Evolutionary conservation across 2,329 filamentous ascomycete species (phyloP).

Genomic region (Aspergillus phoenicis): DNA sequence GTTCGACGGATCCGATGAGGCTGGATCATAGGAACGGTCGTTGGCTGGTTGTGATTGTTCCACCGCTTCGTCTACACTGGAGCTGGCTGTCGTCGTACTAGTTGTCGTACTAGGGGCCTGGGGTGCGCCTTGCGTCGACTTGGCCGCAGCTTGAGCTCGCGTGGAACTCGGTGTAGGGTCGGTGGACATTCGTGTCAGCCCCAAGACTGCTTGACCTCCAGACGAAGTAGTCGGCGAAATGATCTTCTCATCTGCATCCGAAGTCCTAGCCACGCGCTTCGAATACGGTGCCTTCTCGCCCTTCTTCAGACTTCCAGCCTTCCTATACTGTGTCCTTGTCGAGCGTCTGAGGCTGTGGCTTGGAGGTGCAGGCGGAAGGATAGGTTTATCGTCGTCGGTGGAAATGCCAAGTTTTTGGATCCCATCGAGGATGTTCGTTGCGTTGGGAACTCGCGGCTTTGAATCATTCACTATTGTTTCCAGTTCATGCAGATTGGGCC

Average conservation of each 20-base stretch:
- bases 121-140: constrained; percentile 26
- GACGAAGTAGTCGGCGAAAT: constrained; percentile 42
- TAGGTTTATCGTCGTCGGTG: constrained; percentile 74
- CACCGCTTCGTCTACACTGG: constrained; percentile 33
- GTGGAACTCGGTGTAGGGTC: constrained; percentile 37
- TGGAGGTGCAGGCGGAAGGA: constrained; percentile 72
- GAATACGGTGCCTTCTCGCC: constrained; percentile 75
- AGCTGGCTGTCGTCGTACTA: constrained; percentile 25
- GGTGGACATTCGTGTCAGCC: constrained; percentile 39
- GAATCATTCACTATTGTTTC: constrained; percentile 84
- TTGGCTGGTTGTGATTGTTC: constrained; percentile 30
- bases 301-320: constrained; percentile 75
- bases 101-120: constrained; percentile 24
- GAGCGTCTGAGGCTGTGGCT: constrained; percentile 83
- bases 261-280: constrained; percentile 67
- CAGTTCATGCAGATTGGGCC: constrained; percentile 68
- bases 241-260: constrained; percentile 60
- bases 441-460: constrained; percentile 68
- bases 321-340: constrained; percentile 87
- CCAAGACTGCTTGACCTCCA: constrained; percentile 38
- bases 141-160: constrained; percentile 52
- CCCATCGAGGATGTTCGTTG: constrained; percentile 54
- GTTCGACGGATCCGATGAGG: constrained; percentile 32
- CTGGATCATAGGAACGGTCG: constrained; percentile 21
- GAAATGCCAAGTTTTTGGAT: constrained; percentile 48